A percentile compares a stretch with the other conserved stretches of the same genome.
phyloP scores from a whole-genome alignment of 2,329 filamentous ascomycete species.

The Monosporascus sp. region DNA sequence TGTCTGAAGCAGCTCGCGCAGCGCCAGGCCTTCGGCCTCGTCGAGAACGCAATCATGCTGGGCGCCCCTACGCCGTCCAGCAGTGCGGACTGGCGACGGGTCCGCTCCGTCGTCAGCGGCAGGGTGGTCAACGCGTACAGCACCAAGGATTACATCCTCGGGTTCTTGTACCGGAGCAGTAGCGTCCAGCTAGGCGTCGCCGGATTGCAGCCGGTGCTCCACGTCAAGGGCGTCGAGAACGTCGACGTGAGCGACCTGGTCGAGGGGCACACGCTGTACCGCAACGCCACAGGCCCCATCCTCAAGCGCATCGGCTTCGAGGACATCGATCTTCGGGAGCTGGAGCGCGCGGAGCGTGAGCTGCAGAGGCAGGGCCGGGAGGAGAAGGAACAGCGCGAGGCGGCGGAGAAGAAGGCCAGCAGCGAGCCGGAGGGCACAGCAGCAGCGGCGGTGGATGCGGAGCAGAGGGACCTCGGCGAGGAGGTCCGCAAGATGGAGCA shows the following conservation, averaged over 20 bases:
- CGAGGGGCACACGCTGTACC: slow-evolving; percentile 66
- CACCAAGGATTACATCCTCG: slow-evolving; percentile 80
- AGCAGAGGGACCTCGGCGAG: slow-evolving; percentile 5
- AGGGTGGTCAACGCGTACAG: slow-evolving; percentile 86
- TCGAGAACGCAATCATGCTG: slow-evolving; percentile 80
- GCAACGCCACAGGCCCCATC: slow-evolving; percentile 61
- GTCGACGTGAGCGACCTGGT: slow-evolving; percentile 62
- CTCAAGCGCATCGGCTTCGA: slow-evolving; percentile 65
- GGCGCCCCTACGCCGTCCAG: slow-evolving; percentile 73
- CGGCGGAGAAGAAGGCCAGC: slow-evolving; percentile 7
- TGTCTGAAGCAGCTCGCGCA: slow-evolving; percentile 74
- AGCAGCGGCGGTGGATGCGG: not conserved
- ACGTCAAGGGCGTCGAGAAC: slow-evolving; percentile 62
- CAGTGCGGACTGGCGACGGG: slow-evolving; percentile 66
- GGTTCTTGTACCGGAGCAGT: slow-evolving; percentile 79
- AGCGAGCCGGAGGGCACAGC: not conserved
- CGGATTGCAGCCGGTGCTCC: slow-evolving; percentile 68
- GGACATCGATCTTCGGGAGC: slow-evolving; percentile 47
- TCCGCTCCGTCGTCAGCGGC: slow-evolving; percentile 75
- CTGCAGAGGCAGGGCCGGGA: slow-evolving; percentile 20
- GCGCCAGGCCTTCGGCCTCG: slow-evolving; percentile 72
- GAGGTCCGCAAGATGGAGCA: slow-evolving; percentile 12
- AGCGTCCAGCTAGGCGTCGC: slow-evolving; percentile 81
- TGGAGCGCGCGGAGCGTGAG: slow-evolving; percentile 16
- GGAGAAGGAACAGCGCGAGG: slow-evolving; percentile 17